Conservation (phyloP, 1,139 yeast species). For the Nakaseomyces sp. region DNA sequence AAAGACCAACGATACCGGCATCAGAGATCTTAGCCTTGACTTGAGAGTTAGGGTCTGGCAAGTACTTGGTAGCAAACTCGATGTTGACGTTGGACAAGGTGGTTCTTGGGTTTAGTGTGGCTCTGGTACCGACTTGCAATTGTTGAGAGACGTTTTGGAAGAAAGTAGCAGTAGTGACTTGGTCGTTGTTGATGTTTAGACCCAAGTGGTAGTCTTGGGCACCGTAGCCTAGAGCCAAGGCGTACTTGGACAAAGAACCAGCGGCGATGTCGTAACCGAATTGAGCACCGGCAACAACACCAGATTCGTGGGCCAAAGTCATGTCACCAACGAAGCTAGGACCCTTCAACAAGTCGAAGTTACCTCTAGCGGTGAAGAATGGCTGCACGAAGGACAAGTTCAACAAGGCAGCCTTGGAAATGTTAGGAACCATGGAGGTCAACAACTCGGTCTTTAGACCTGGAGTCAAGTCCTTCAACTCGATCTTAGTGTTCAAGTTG, state of each 20-base stretch:
- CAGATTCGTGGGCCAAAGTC: slow-evolving; percentile 80
- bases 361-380: slow-evolving; percentile 87
- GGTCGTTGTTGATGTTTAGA: slow-evolving; percentile 77
- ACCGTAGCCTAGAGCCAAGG: slow-evolving; percentile 89
- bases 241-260: slow-evolving; percentile 89
- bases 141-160: slow-evolving; percentile 88
- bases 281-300: slow-evolving; percentile 95
- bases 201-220: slow-evolving; percentile 85
- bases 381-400: slow-evolving; percentile 91
- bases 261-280: slow-evolving; percentile 90
- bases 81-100: slow-evolving; percentile 58
- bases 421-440: slow-evolving; percentile 82
- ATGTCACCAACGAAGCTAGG: slow-evolving; percentile 93
- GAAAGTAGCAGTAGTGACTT: slow-evolving; percentile 90
- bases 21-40: slow-evolving; percentile 97
- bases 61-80: slow-evolving; percentile 95
- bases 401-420: slow-evolving; percentile 82
- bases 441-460: slow-evolving; percentile 92
- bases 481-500: slow-evolving; percentile 85
- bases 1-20: slow-evolving; percentile 88
- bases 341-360: slow-evolving; percentile 91
- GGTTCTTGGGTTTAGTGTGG: slow-evolving; percentile 87
- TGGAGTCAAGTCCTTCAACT: slow-evolving; percentile 86
- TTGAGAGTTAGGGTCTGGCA: slow-evolving; percentile 76
- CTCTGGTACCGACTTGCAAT: slow-evolving; percentile 96